phyloP scores from a whole-genome alignment of 2,329 filamentous ascomycete genomes.

The Lachnellula cervina region DNA sequence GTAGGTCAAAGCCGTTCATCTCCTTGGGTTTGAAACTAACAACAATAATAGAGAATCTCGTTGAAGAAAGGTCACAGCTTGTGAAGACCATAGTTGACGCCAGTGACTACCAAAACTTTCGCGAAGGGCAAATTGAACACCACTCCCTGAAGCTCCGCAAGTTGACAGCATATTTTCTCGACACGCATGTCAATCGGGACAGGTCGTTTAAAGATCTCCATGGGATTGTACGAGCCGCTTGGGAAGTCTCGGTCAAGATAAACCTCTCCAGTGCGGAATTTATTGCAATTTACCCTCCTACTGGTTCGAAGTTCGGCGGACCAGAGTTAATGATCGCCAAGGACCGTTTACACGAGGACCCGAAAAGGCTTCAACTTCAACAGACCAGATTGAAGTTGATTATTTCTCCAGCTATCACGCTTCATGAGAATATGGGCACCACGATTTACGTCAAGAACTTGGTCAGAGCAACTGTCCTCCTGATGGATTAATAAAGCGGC shows the following conservation, averaged over 20 bases:
- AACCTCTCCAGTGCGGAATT: slow-evolving; percentile 38
- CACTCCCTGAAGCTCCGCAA: slow-evolving; percentile 34
- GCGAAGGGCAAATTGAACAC: slow-evolving; percentile 11
- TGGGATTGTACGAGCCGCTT: slow-evolving; percentile 18
- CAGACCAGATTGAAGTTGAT: slow-evolving; percentile 51
- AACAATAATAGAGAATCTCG: slow-evolving; percentile 25
- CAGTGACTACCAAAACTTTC: slow-evolving; percentile 29
- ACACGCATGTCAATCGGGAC: slow-evolving; percentile 31
- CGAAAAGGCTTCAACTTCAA: slow-evolving; percentile 42
- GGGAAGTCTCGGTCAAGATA: slow-evolving; percentile 39
- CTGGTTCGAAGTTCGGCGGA: slow-evolving; percentile 44
- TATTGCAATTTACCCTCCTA: slow-evolving; percentile 47
- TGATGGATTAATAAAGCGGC: slow-evolving; percentile 17
- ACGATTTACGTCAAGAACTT: slow-evolving; percentile 26
- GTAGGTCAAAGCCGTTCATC: neutral
- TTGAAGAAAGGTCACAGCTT: slow-evolving; percentile 34
- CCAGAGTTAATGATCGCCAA: slow-evolving; percentile 39
- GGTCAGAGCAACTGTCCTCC: slow-evolving; percentile 22
- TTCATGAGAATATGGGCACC: slow-evolving; percentile 42
- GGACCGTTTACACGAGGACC: slow-evolving; percentile 39
- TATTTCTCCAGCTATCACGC: slow-evolving; percentile 50
- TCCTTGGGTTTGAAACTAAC: neutral
- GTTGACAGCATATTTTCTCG: slow-evolving; percentile 41
- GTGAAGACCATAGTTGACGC: slow-evolving; percentile 37
- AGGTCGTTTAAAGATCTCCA: slow-evolving; percentile 39